Evolutionary conservation across 2,329 filamentous ascomycete genomes (phyloP).

Genomic region (Colletotrichum filicis): DNA sequence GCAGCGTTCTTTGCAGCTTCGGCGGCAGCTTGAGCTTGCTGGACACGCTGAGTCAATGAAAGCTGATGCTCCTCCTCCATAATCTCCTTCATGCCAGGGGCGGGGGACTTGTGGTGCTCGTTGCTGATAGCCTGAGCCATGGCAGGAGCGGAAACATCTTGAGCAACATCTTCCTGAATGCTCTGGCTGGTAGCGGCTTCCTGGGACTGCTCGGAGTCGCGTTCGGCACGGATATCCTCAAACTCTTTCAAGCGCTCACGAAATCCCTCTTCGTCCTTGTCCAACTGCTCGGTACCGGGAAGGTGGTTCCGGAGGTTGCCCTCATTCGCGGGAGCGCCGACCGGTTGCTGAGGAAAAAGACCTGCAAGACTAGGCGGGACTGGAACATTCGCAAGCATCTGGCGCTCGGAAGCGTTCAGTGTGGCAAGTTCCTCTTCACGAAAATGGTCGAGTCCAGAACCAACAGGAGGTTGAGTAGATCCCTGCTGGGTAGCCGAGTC

Average conservation of each 20-base stretch:
- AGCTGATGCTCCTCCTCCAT: conserved; percentile 50
- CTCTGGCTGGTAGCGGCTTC: conserved; percentile 38
- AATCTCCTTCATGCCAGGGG: conserved; percentile 34
- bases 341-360: conserved; percentile 49
- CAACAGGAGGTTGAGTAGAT: conserved; percentile 48
- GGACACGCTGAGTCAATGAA: conserved; percentile 85
- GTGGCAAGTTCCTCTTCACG: conserved; percentile 81
- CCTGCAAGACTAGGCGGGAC: conserved; percentile 40
- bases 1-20: conserved; percentile 60
- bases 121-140: conserved; percentile 29
- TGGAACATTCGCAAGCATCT: conserved; percentile 59
- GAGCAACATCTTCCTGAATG: conserved; percentile 36
- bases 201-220: conserved; percentile 65
- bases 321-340: conserved; percentile 50
- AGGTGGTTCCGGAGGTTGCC: conserved; percentile 56
- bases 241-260: conserved; percentile 85
- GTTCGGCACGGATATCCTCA: conserved; percentile 78
- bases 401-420: conserved; percentile 65
- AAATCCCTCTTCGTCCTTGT: conserved; percentile 68
- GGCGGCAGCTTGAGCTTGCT: conserved; percentile 72
- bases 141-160: conserved; percentile 12
- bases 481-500: conserved; percentile 63
- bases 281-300: conserved; percentile 61
- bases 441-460: conserved; percentile 58
- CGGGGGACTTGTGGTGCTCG: conserved; percentile 28